Evolutionary conservation across 352 stramenopile species (phyloP).

Genomic region (Phytopythium kandeliae): DNA sequence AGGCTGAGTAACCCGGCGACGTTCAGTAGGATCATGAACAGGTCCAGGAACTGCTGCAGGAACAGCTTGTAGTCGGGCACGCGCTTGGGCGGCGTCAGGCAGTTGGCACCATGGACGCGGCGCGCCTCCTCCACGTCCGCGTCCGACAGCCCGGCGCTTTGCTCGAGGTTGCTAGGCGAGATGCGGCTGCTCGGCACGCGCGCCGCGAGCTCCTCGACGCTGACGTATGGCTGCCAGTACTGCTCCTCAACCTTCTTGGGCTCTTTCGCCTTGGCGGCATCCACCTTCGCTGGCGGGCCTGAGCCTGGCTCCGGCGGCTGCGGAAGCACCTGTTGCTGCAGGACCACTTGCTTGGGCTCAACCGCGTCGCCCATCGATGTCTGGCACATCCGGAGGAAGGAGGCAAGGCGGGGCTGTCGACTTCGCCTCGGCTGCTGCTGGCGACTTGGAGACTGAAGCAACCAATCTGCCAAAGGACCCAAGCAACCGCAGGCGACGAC

Average conservation of each 20-base stretch:
- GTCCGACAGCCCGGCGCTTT: constrained; percentile 20
- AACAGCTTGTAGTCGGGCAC: constrained; percentile 33
- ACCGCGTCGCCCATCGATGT: not conserved
- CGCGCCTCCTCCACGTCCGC: constrained; percentile 12
- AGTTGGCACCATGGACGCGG: constrained; percentile 26
- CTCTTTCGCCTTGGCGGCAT: not conserved
- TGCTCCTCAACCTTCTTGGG: constrained; percentile 10
- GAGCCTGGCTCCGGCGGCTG: not conserved
- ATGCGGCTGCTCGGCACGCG: constrained; percentile 20
- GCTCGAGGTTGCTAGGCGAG: constrained; percentile 16
- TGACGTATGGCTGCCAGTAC: constrained; percentile 35
- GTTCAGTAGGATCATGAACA: constrained; percentile 38
- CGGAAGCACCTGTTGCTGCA: not conserved
- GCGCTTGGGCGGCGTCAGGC: constrained; percentile 24
- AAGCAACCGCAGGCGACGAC: too few relatives aligned
- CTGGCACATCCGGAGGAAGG: not conserved
- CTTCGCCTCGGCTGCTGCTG: not conserved
- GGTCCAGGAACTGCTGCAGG: constrained; percentile 37
- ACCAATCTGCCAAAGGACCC: too few relatives aligned
- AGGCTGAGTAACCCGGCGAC: constrained; percentile 27
- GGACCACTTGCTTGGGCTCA: not conserved
- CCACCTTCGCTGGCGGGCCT: too few relatives aligned
- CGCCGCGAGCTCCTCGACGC: constrained; percentile 17
- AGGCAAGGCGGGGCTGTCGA: not conserved
- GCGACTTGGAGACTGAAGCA: too few relatives aligned